These are phyloP conservation scores for Aspergillus japonicus DNA, from an alignment of 2,329 filamentous ascomycete species.

Conservation along the genomic window DNA sequence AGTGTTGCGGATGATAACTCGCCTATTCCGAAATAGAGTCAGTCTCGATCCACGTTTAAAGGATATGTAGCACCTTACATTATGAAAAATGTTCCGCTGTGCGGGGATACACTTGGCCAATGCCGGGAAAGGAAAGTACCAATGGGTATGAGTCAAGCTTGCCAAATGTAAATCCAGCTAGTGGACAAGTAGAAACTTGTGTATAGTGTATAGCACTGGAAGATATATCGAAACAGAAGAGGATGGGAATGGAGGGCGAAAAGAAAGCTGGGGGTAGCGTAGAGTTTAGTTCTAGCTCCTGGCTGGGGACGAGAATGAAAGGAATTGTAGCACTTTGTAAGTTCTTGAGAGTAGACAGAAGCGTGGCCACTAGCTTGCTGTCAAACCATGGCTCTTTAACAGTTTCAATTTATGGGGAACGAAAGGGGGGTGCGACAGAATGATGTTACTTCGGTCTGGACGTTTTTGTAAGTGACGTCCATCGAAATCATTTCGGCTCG, in stretches of 20 bases:
- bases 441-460: slow-evolving; percentile 11
- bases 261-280: not conserved
- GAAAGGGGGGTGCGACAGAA: slow-evolving; percentile 18
- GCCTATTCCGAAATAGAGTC: slow-evolving; percentile 53
- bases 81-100: slow-evolving; percentile 9
- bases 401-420: slow-evolving; percentile 6
- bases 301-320: not conserved
- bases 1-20: slow-evolving; percentile 78
- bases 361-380: slow-evolving; percentile 9
- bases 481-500: not conserved
- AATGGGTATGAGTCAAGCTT: not conserved
- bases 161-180: not conserved
- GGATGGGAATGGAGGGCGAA: not conserved
- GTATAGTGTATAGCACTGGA: too few species aligned
- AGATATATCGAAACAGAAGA: not conserved
- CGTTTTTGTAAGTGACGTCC: not conserved
- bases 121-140: slow-evolving; percentile 1
- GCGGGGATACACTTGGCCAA: slow-evolving; percentile 28
- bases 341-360: slow-evolving; percentile 1
- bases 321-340: not conserved
- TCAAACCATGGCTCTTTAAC: slow-evolving; percentile 29
- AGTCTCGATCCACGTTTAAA: slow-evolving; percentile 10
- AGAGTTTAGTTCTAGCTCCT: not conserved
- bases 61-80: slow-evolving; percentile 23
- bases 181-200: not conserved